Conservation (phyloP, 2,329 filamentous ascomycete species). For the Stagonosporopsis cucurbitacearum region DNA sequence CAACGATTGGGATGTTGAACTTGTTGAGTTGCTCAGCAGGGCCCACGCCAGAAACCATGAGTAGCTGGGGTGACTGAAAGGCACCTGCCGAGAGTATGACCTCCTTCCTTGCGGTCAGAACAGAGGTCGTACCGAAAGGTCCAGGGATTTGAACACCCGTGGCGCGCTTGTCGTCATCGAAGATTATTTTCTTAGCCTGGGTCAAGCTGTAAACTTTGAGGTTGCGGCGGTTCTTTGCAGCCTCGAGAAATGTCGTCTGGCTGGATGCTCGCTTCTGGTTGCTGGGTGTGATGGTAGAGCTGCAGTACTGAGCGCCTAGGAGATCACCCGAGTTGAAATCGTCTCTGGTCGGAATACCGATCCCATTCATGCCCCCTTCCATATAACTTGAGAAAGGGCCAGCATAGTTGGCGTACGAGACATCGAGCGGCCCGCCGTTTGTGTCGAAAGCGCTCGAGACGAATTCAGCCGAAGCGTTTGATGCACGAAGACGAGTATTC, state of each 20-base stretch:
- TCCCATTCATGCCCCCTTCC: neutral
- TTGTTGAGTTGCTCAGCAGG: conserved; percentile 23
- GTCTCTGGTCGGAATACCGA: conserved; percentile 19
- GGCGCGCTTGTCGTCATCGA: conserved; percentile 23
- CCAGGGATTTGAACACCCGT: conserved; percentile 22
- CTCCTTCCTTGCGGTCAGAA: conserved; percentile 46
- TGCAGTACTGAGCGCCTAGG: conserved; percentile 12
- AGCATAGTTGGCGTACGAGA: conserved; percentile 4
- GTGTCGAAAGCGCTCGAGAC: conserved; percentile 18
- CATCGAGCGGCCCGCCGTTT: conserved; percentile 1
- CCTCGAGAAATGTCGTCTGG: neutral
- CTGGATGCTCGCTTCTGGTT: conserved; percentile 2
- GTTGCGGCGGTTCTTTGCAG: neutral
- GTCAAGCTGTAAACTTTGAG: conserved; percentile 42
- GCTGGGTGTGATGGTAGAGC: conserved; percentile 12
- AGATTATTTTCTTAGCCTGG: conserved; percentile 45
- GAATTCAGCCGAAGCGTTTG: conserved; percentile 19
- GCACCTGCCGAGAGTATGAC: conserved; percentile 54
- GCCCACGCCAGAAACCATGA: conserved; percentile 50
- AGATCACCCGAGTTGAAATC: conserved; percentile 7
- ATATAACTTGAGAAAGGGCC: neutral
- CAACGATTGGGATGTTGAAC: conserved; percentile 29
- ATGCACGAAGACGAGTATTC: conserved; percentile 17
- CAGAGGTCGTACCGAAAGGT: conserved; percentile 3
- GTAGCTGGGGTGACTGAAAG: conserved; percentile 53